Evolutionary conservation across 2,329 filamentous ascomycete genomes (phyloP), one percentile per base, ranked within the genome.

Genomic region (Cladophialophora immunda): DNA sequence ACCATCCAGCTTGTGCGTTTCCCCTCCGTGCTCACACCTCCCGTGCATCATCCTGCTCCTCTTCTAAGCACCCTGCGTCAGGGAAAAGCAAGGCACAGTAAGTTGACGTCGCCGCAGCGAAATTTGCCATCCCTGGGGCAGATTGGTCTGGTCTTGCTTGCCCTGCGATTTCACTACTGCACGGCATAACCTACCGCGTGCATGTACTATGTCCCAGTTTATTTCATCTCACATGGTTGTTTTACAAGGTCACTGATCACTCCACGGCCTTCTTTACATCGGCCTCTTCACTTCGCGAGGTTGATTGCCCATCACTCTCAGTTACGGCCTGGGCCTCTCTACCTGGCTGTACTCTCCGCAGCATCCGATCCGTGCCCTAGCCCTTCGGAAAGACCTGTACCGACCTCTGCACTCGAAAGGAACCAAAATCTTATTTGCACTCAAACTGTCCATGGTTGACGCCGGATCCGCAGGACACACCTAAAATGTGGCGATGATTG

Each of bases 401-500:
- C 53, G 54, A 57, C 58, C 15, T 32, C 62, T 32, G 47, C 54
- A 63, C 25, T 45, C 36, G 34, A 62, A 50, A 22, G 32, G 45
- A 52, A 64, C 17, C 32, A 7, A 57, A 54, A 45, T 47, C 22
- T 32, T 54, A 25, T 58, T n/a, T 25, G 34, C 27, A 54, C 30
- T 34, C n/a, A 61, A 47, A 25, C 55, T 50, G 47, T 29, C 53
- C 36, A 34, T 34, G 13, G 55, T 53, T 25, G 57, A 36, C 50
- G 22, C 41, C 56, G 56, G 60, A 58, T 58, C 15, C 9, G 38
- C 34, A 62, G n/a, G 56, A 22, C 30, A 58, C 55, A 22, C 22
- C 29, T 55, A 66, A 64, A 47, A 70, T 70, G 68, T 66, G 53
- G 65, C 66, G 63, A 68, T 67, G 62, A 69, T 50, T 47, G 19